A percentile compares a stretch with the other conserved stretches of the same genome.
phyloP scores from a whole-genome alignment of 306 rosid species.

The Nissolia schottii region DNA sequence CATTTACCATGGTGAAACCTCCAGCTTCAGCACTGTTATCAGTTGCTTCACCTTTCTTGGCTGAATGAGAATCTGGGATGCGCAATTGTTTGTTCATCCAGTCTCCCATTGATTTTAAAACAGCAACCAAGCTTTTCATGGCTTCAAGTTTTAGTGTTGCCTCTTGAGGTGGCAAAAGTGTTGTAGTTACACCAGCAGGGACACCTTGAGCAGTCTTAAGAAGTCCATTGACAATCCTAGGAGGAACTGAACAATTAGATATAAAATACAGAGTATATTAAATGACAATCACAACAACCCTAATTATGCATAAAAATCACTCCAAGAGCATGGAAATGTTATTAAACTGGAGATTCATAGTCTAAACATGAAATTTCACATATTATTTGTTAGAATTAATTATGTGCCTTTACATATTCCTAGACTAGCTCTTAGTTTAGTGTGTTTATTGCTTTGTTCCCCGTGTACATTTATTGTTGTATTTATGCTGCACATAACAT shows the following conservation, averaged over 20 bases:
- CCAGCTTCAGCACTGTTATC: conserved; percentile 51
- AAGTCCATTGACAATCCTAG: conserved; percentile 99
- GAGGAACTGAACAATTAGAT: conserved; percentile 22
- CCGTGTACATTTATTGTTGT: too few species aligned
- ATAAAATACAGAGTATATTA: conserved; percentile 16
- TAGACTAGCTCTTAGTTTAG: too few species aligned
- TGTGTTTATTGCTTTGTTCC: too few species aligned
- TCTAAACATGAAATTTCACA: not conserved
- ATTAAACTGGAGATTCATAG: conserved; percentile 21
- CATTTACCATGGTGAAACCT: conserved; percentile 57
- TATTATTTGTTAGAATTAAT: too few species aligned
- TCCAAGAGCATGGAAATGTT: not conserved
- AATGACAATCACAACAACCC: conserved; percentile 15
- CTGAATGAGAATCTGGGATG: conserved; percentile 75
- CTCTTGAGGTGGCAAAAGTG: conserved; percentile 94
- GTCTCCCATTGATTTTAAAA: conserved; percentile 83
- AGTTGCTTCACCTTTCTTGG: conserved; percentile 56
- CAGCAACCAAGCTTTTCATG: conserved; percentile 84
- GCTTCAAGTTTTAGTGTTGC: conserved; percentile 86
- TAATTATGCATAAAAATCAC: not conserved
- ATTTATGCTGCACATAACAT: too few species aligned
- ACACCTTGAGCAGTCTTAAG: conserved; percentile 99
- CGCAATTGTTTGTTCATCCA: conserved; percentile 96
- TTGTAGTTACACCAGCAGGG: conserved; percentile 88
- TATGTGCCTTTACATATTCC: too few species aligned